Evolutionary conservation across 148 eudicot genomes (phyloP), one percentile per base, ranked within the genome.

Genomic region (Silene conica): DNA sequence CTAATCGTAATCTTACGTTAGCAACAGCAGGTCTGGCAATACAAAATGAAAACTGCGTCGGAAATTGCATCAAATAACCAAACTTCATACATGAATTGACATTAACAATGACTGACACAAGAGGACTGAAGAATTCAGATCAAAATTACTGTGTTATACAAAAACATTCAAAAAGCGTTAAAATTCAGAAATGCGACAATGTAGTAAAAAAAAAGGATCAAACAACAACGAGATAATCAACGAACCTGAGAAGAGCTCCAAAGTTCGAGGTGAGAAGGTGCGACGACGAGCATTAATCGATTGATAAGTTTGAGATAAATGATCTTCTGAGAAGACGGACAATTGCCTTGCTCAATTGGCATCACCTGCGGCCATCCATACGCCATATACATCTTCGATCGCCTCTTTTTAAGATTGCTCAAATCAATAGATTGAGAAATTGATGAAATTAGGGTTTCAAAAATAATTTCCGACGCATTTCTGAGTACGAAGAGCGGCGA

Each of bases 291-390:
- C 38, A 94, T 72, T 41, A 92, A 80, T 6, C 89, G 77, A 85
- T 89, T 89, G 59, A 86, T 58, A 61, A 94, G 77, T 77, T 85
- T 87, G 67, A 94, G 89, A 74, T 86, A 92, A 0, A 89, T 58
- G 76, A 88, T 91, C 74, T 81, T 74, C 82, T 87, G 82, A 19
- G 93, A 89, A 14, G 88, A 63, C 8, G 84, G 82, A 41, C 87
- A 86, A 16, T 78, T 54, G 0, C 92, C 90, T 16, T 82, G 74
- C 76, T 92, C 98, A 25, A 95, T 81, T 20, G 98, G 96, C 80
- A 89, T 86, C 38, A 90, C 97, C 85, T 90, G 89, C 56, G 98
- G 98, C 97, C 97, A 95, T 83, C 98, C 98, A 62, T 94, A 94
- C 26, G 97, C 86, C 96, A 94, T 92, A 75, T 94, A 94, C 98